Evolutionary conservation across 495 filamentous ascomycete genomes (phyloP).

Genomic region (Cercophora newfieldiana): DNA sequence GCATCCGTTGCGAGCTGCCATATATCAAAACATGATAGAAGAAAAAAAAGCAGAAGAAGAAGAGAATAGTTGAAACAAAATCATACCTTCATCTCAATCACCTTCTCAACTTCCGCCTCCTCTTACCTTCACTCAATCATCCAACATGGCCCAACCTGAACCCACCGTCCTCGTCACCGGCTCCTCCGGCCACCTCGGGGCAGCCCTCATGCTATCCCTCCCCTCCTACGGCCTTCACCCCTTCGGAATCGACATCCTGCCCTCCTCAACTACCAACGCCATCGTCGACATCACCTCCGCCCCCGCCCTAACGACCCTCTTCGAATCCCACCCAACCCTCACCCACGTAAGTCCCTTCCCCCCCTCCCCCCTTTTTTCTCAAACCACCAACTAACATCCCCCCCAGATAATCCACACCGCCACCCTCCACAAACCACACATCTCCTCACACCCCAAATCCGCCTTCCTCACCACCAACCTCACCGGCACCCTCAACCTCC

Average conservation of each 20-base stretch:
- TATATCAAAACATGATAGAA: background rate
- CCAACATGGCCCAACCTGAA: background rate
- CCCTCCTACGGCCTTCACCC: conserved; percentile 27
- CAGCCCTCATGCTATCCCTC: conserved; percentile 31
- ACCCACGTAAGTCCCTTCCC: conserved; percentile 6
- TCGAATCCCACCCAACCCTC: conserved; percentile 16
- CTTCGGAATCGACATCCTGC: conserved; percentile 32
- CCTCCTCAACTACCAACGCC: conserved; percentile 25
- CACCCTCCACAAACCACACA: conserved; percentile 36
- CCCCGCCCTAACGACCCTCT: conserved; percentile 18
- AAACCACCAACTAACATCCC: too few relatives aligned
- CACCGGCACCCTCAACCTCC: conserved; percentile 25
- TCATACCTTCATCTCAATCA: background rate
- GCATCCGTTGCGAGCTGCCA: too few relatives aligned
- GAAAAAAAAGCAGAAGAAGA: background rate
- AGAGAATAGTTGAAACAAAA: background rate
- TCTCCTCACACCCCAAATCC: conserved; percentile 26
- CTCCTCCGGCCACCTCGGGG: conserved; percentile 36
- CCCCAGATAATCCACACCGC: conserved; percentile 31
- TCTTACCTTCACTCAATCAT: background rate
- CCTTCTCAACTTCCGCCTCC: too few relatives aligned
- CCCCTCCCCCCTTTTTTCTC: too few relatives aligned
- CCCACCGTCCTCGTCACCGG: conserved; percentile 35
- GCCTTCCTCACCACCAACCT: conserved; percentile 34
- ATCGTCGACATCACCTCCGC: conserved; percentile 27